Evolutionary conservation across 129 eudicot genomes (phyloP), one percentile per base, ranked within the genome.

Genomic region (Lactuca sativa): DNA sequence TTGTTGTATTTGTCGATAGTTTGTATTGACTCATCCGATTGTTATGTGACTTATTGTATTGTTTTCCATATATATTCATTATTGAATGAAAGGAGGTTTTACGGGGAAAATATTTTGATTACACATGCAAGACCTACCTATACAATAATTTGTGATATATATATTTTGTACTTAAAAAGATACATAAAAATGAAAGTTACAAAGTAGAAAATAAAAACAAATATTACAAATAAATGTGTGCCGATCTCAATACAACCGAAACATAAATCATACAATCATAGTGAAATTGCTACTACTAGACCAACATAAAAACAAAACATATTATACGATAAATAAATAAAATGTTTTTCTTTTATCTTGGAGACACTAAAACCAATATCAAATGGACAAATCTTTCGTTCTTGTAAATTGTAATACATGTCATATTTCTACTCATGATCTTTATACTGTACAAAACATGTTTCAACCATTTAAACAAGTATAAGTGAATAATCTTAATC

Each of bases 191-290:
- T 30, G 56, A 9, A 41, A 58, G 17, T 30, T 4, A 25, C 17
- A 15, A 4, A 2, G 13, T 2, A 34, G 21, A 31, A 34, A 7
- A 38, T 21, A 55, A 3, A 13, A 13, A 54, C 41, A 56, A 38
- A 64, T 37, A 55, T 13, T 74, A 74, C 78, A 65, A 74, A 65
- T 16, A 58, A 74, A 74, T 74, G 43, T 74, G 53, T 43, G 56
- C 36, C 30, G 30, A 25, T 11, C 53, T 25, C 37, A 7, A n/a
- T 32, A 63, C 12, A 56, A 49, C 31, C 14, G 17, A 75, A 30
- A 67, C 62, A 75, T 48, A 53, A 74, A 47, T 57, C 37, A 59
- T 61, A 75, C 40, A 25, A 38, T 36, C 9, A 18, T 17, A 61
- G 11, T 38, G 56, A 31, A 7, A 53, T 32, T 17, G 9, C 36